phyloP scores from a whole-genome alignment of 2,329 filamentous ascomycete genomes.

The Microdochium trichocladiopsis region DNA sequence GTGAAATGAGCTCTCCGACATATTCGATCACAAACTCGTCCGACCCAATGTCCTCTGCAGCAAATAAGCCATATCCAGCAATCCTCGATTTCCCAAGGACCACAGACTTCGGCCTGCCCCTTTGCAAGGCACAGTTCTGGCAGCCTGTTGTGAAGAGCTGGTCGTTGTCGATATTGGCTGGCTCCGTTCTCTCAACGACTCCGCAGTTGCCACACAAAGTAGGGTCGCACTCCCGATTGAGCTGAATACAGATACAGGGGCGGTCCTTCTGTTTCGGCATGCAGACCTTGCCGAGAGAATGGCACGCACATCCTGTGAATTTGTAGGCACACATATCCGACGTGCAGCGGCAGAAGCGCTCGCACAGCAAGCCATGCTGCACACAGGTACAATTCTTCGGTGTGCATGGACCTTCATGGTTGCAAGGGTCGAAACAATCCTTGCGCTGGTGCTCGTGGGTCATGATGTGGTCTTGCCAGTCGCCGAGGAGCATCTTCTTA shows the following conservation, averaged over 20 bases:
- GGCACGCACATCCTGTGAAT: conserved; percentile 62
- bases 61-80: conserved; percentile 70
- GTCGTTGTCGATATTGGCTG: conserved; percentile 55
- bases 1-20: conserved; percentile 67
- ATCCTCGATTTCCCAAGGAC: conserved; percentile 65
- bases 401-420: conserved; percentile 62
- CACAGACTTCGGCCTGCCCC: conserved; percentile 57
- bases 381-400: conserved; percentile 56
- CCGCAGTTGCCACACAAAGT: conserved; percentile 68
- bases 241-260: conserved; percentile 62
- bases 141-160: conserved; percentile 52
- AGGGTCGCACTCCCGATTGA: conserved; percentile 76
- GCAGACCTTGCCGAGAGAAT: conserved; percentile 52
- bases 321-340: conserved; percentile 52
- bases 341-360: conserved; percentile 63
- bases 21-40: conserved; percentile 79
- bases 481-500: conserved; percentile 44
- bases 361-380: conserved; percentile 55
- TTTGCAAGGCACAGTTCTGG: conserved; percentile 66
- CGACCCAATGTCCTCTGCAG: conserved; percentile 57
- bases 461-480: conserved; percentile 48
- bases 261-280: conserved; percentile 45
- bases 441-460: conserved; percentile 49
- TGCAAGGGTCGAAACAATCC: conserved; percentile 57
- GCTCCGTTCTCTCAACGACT: conserved; percentile 60